phyloP scores from a whole-genome alignment of 331 rosid species.

The Telfairia occidentalis region DNA sequence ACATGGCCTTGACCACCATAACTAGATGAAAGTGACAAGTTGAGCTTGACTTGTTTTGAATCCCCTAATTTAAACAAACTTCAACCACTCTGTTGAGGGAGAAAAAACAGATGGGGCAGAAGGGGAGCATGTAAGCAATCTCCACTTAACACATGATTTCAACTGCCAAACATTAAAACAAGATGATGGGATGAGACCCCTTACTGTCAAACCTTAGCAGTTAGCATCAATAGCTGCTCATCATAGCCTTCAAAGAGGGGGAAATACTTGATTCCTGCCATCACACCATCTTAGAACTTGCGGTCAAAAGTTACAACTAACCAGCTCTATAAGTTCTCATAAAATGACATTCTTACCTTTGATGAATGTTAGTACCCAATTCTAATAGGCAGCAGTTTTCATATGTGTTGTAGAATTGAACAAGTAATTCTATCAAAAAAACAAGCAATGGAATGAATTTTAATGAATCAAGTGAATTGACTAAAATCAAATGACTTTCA shows the following conservation, averaged over 20 bases:
- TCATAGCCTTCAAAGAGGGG: constrained; percentile 3
- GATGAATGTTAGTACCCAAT: background rate
- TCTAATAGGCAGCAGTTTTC: background rate
- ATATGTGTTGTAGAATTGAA: background rate
- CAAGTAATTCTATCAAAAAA: background rate
- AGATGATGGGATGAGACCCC: background rate
- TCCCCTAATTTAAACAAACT: background rate
- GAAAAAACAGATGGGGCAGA: background rate
- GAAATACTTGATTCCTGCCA: background rate
- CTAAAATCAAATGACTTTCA: background rate
- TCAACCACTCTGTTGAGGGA: constrained; percentile 12
- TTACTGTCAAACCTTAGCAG: background rate
- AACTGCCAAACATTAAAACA: background rate
- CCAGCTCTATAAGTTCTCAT: background rate
- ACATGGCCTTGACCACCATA: constrained; percentile 20
- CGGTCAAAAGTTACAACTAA: background rate
- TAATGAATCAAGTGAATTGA: background rate
- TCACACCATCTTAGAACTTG: constrained; percentile 4
- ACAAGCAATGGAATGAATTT: background rate
- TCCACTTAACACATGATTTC: constrained; percentile 12
- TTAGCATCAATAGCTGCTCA: background rate
- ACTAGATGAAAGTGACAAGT: constrained; percentile 18
- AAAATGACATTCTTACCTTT: background rate
- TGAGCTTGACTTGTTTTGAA: constrained; percentile 18
- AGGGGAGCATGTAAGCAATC: constrained; percentile 5